Base-by-base conservation (phyloP, 768 basidiomycete genomes). In the Stropharia rugosoannulata region DNA sequence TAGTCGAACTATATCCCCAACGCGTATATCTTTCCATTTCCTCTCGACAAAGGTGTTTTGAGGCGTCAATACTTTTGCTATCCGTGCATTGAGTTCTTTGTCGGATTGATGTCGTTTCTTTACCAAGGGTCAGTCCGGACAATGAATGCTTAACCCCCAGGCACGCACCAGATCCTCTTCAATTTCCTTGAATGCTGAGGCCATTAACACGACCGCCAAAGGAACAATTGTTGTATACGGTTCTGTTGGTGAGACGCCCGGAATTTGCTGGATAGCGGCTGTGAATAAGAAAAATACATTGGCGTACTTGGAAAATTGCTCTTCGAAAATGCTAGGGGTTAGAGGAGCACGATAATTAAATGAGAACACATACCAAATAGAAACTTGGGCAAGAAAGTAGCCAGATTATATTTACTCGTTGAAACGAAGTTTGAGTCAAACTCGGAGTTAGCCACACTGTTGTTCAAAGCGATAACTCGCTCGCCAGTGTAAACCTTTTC, bases 271-370 rank as follows among this genome's bases (percentile, higher is more conserved):
- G 47, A 98, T 98, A 72, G 82, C 87, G 16, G 93, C 93, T 29
- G 96, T 98, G 77, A 99, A 98, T 56, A 99, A 79, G 80, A 99
- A 99, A 80, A 99, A 99, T 58, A 98, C 50, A 68, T 99, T 98
- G 62, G 97, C 96, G 69, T 98, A 98, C 83, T 97, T 93, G 42
- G 93, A 95, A 78, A 98, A 97, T 84, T 98, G 95, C 69, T 96
- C 95, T 96, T 25, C 73, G 5, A 48, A 13, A 27, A 41, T 63
- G 55, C 63, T 56, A 22, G 51, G 39, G 52, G 18, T 41, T n/a
- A 27, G 16, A 25, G 19, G 15, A 18, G 39, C 13, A 29, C 35
- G 7, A 44, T 16, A 32, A 27, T 16, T 19, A 27, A 35, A 55
- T 29, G 36, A 35, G 29, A 40, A 54, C 47, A 75, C 85, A 60